Percentiles rank a stretch among this genome's conserved stretches.
These are phyloP conservation scores for Drechslerella stenobrocha DNA, from an alignment of 2,329 filamentous ascomycete genomes.

Conservation along the genomic window DNA sequence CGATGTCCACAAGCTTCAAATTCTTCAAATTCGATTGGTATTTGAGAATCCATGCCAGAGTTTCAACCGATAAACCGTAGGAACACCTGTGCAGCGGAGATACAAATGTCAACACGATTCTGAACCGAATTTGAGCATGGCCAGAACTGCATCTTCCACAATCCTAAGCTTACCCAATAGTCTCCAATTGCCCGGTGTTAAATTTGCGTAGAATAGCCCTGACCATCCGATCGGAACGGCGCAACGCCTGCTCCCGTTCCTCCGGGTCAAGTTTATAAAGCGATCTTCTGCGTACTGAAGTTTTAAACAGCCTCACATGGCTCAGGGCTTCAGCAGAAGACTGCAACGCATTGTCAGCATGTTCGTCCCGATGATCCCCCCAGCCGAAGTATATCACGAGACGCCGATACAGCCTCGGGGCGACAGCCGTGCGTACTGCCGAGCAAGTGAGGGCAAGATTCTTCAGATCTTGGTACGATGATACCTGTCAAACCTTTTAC, in stretches of 20 bases:
- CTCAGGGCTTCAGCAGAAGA: background rate
- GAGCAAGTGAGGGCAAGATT: constrained; percentile 22
- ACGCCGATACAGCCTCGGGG: constrained; percentile 12
- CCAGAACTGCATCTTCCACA: too few species aligned
- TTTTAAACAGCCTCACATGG: constrained; percentile 4
- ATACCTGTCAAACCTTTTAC: constrained; percentile 10
- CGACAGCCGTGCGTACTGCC: background rate
- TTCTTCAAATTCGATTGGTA: too few species aligned
- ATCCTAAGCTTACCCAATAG: constrained; percentile 13
- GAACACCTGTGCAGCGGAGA: too few species aligned
- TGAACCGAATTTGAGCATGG: too few species aligned
- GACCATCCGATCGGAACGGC: background rate
- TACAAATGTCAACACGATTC: too few species aligned
- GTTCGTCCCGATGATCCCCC: background rate
- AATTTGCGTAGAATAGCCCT: constrained; percentile 8
- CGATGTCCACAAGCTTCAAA: too few species aligned
- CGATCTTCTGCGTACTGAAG: background rate
- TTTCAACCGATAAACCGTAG: too few species aligned
- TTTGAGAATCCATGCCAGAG: too few species aligned
- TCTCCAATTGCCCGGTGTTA: constrained; percentile 15
- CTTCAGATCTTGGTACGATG: constrained; percentile 20
- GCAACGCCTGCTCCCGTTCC: background rate
- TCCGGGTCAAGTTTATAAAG: background rate
- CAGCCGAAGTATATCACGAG: constrained; percentile 11
- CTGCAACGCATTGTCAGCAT: constrained; percentile 5